Evolutionary conservation across 495 filamentous ascomycete species (phyloP), one percentile per base, ranked within the genome.

Genomic region (Xylaria palmicola): DNA sequence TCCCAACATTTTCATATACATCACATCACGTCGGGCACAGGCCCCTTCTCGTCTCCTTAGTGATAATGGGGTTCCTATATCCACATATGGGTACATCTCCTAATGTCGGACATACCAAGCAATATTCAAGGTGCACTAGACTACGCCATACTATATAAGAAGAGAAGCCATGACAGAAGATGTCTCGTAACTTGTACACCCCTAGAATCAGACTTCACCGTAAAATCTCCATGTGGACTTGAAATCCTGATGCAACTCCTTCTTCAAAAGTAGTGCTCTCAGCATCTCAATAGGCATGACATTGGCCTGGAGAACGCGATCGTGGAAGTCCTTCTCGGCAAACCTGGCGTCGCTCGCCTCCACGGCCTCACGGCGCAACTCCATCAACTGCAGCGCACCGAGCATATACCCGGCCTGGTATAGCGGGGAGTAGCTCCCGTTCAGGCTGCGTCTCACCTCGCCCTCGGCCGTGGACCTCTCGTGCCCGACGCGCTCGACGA

Each of bases 321-420:
- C 80, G 64, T 84, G 79, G 44, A 83, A 83, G 19, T 72, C 69
- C 62, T 74, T 81, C 67, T 84, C 81, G 0, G 57, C 47, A 51
- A 80, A 70, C 40, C 68, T 34, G 1, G 62, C 62, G 32, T 36
- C 7, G 6, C 43, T n/a, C 8, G 77, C 48, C 19, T 69, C 34
- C 0, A 70, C 3, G 3, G 65, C 68, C 62, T 83, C 80, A 39
- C 70, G 69, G 1, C 79, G 62, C 39, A 84, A 49, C 10, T 69
- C 60, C 62, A 72, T 72, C 6, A 83, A 60, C 52, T 84, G 80
- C 52, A 84, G 56, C 6, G 79, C 81, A 2, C 81, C 81, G 1
- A 83, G 66, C 78, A 81, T 79, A 59, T 83, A 83, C 3, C 78
- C 80, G 6, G 77, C 79, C 64, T 83, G 79, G 64, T 83, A 83